phyloP scores from a whole-genome alignment of 2,329 filamentous ascomycete species.

The Fusarium falciforme region DNA sequence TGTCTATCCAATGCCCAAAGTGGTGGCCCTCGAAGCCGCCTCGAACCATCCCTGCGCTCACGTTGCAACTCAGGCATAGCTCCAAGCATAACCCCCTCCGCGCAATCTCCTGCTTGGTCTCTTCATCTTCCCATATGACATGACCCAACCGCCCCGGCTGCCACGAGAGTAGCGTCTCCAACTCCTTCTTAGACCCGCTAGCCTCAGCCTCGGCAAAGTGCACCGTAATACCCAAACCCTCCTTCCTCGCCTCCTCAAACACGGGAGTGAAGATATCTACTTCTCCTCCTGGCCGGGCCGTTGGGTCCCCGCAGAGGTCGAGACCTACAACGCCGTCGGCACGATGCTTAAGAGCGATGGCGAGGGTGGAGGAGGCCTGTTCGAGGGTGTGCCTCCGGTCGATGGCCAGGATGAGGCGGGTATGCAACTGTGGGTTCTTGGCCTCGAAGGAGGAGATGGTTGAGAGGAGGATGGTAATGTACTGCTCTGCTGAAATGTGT shows the following conservation, averaged over 20 bases:
- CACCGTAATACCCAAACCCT: slow-evolving; percentile 73
- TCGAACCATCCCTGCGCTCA: slow-evolving; percentile 77
- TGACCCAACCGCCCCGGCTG: slow-evolving; percentile 78
- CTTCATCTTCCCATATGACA: slow-evolving; percentile 78
- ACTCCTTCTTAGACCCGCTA: slow-evolving; percentile 68
- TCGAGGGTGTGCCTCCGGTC: slow-evolving; percentile 72
- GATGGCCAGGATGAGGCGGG: slow-evolving; percentile 78
- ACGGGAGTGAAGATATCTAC: slow-evolving; percentile 69
- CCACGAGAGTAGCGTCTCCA: slow-evolving; percentile 73
- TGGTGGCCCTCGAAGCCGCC: slow-evolving; percentile 78
- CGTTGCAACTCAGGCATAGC: slow-evolving; percentile 84
- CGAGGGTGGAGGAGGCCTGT: slow-evolving; percentile 72
- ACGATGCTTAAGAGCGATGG: slow-evolving; percentile 69
- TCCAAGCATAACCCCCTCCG: slow-evolving; percentile 72
- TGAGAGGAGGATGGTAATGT: slow-evolving; percentile 74
- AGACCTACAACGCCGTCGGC: slow-evolving; percentile 73
- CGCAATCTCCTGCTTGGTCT: slow-evolving; percentile 66
- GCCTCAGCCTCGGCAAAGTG: slow-evolving; percentile 80
- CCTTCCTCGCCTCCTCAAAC: slow-evolving; percentile 66
- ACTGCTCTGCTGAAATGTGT: slow-evolving; percentile 69
- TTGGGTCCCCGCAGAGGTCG: slow-evolving; percentile 83
- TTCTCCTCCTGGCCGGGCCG: slow-evolving; percentile 61
- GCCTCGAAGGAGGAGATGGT: slow-evolving; percentile 67
- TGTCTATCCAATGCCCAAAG: slow-evolving; percentile 77
- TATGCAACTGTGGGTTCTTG: slow-evolving; percentile 60